Evolutionary conservation across 1,284 basidiomycete species (phyloP), one percentile per base, ranked within the genome.

Genomic region (Ceratobasidium sp.): DNA sequence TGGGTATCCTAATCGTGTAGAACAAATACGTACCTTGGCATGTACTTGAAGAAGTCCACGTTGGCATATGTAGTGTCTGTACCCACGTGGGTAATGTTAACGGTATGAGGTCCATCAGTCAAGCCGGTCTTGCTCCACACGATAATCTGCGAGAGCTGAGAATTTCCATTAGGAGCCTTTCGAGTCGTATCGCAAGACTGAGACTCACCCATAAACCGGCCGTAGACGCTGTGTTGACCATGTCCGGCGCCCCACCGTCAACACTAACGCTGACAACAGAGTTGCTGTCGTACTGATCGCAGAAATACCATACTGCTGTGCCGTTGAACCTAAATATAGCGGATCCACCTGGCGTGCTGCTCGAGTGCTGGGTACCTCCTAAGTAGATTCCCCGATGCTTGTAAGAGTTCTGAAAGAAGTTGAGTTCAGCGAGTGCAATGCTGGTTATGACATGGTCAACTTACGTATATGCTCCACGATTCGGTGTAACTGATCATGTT

Each of bases 261-360:
- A 70, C 26, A 23, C 66, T 70, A 23, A 70, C 47, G 16, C n/a
- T 35, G 8, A 49, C 54, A 1, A 30, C 30, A 1, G 52, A 5
- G 23, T 70, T 57, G 14, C n/a, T 13, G 26, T 26, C 21, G 54
- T 21, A 30, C 3, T 28, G 26, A 30, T 70, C 66, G 16, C 41
- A 57, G 18, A 70, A 70, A 54, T 70, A 70, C 38, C 43, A 70
- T 13, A 70, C 54, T 5, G 38, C 66, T 28, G 66, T 70, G 11
- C 66, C 54, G n/a, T 35, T 43, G 43, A 70, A 70, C 11, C 14
- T 70, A 18, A 70, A 70, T 1, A 32, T 28, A n/a, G 30, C 14
- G 13, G 21, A n/a, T 0, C 52, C 14, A 2, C 66, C 66, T 0
- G 66, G 54, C 16, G 30, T n/a, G 3, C 23, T 43, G 44, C 41